phyloP scores from a whole-genome alignment of 768 basidiomycete species.

The Wakefieldia striispora region DNA sequence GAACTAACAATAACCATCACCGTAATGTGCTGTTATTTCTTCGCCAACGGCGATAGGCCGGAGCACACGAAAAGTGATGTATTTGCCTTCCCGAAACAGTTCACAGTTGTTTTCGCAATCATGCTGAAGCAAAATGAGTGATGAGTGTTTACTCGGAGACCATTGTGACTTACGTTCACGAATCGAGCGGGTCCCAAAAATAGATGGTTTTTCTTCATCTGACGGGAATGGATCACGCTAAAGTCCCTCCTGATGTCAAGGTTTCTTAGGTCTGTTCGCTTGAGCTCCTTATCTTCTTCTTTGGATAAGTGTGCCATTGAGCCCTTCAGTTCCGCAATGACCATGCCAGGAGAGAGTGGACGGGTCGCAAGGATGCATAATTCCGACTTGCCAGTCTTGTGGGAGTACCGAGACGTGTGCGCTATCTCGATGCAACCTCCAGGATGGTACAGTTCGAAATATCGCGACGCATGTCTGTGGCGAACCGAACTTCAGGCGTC shows the following conservation, averaged over 20 bases:
- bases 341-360: constrained; percentile 59
- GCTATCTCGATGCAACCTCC: constrained; percentile 84
- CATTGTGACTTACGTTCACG: constrained; percentile 68
- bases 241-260: constrained; percentile 82
- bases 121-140: constrained; percentile 49
- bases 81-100: constrained; percentile 82
- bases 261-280: constrained; percentile 69
- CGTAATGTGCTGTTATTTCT: constrained; percentile 88
- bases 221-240: constrained; percentile 87
- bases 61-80: constrained; percentile 85
- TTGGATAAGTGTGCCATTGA: constrained; percentile 88
- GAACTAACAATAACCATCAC: constrained; percentile 84
- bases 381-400: constrained; percentile 86
- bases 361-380: constrained; percentile 85
- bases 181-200: constrained; percentile 91
- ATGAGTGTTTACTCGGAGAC: not conserved
- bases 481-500: constrained; percentile 26
- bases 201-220: constrained; percentile 89
- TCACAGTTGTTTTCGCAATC: constrained; percentile 90
- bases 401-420: constrained; percentile 84
- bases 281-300: constrained; percentile 83
- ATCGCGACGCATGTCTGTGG: constrained; percentile 79
- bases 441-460: constrained; percentile 84
- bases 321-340: constrained; percentile 84
- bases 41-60: constrained; percentile 76